Base-by-base conservation (phyloP, 805 yeast species). In the Metschnikowia arizonensis region DNA sequence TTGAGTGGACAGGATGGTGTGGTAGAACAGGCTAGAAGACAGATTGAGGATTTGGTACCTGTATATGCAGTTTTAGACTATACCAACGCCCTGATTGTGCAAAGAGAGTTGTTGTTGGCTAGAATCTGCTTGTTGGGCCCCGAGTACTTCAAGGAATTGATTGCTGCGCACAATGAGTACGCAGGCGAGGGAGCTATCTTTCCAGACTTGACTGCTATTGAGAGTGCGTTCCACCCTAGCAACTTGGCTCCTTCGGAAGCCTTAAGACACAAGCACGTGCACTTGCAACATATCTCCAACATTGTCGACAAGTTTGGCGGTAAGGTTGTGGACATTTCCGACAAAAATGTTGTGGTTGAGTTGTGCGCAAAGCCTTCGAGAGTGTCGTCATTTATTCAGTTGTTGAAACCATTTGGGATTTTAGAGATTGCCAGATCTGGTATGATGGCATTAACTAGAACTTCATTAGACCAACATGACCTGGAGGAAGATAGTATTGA, bases 381-480 rank as follows among this genome's bases (percentile, higher is more conserved):
- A 67, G 77, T 93, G 52, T 75, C 91, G 35, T 82, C 95, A 33
- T 90, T 90, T 66, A 79, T 93, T 62, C 86, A 85, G 52, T 79
- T 93, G 62, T 75, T 90, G 62, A 93, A 88, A 65, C 99, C 99
- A 36, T 93, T 93, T 62, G 99, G 99, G 61, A 83, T 93, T 47
- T 77, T 93, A 60, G 99, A 93, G 70, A 85, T 91, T 58, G 96
- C 97, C 35, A 81, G 99, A 72, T 85, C 96, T 21, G 99, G 99
- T 71, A 88, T 91, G 95, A 89, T 93, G 91, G 99, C 98, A 8
- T 77, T 93, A 59, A 95, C 98, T 61, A 83, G 97, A 78, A 88
- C 98, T 40, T 97, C 96, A 34, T 70, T 89, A 56, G 87, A 83
- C 52, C 69, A n/a, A 69, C 18, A 64, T 61, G 34, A 69, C 34